A percentile compares a stretch with the other conserved stretches of the same genome.
phyloP scores from a whole-genome alignment of 176 grass and related monocot species.

The Musa itinerans region DNA sequence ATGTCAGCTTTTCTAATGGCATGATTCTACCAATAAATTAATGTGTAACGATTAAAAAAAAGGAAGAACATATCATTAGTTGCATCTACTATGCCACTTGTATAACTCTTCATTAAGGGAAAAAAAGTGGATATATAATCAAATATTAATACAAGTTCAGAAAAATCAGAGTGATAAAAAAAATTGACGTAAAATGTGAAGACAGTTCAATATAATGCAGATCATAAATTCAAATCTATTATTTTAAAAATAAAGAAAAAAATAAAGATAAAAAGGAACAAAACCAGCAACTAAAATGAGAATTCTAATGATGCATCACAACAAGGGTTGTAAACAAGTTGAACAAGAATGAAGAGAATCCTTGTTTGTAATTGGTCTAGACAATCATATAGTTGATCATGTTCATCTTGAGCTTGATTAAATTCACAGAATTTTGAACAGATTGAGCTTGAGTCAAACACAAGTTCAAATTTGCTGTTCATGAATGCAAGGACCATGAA shows the following conservation, averaged over 20 bases:
- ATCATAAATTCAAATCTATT: too few species aligned
- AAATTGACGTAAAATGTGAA: too few species aligned
- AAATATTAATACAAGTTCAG: too few species aligned
- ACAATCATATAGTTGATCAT: too few species aligned
- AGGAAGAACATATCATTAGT: neutral
- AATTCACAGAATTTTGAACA: too few species aligned
- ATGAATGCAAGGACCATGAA: too few species aligned
- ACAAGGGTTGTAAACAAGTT: neutral
- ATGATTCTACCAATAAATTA: slow-evolving; percentile 43
- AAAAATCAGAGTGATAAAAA: too few species aligned
- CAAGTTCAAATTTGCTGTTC: neutral
- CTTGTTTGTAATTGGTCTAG: too few species aligned
- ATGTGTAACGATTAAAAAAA: slow-evolving; percentile 1
- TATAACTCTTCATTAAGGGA: too few species aligned
- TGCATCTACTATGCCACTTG: neutral
- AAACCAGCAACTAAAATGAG: slow-evolving; percentile 12
- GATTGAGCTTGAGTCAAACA: neutral
- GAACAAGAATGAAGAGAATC: neutral
- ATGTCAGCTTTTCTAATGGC: slow-evolving; percentile 83
- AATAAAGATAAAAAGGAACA: neutral
- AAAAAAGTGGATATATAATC: too few species aligned
- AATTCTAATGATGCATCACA: neutral
- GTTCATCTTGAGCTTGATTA: too few species aligned
- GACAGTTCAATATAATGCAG: too few species aligned
- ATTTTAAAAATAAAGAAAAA: neutral